Percentiles rank a stretch among this genome's conserved stretches.
Conservation (phyloP, 495 filamentous ascomycete species). For the Neurospora africana region DNA sequence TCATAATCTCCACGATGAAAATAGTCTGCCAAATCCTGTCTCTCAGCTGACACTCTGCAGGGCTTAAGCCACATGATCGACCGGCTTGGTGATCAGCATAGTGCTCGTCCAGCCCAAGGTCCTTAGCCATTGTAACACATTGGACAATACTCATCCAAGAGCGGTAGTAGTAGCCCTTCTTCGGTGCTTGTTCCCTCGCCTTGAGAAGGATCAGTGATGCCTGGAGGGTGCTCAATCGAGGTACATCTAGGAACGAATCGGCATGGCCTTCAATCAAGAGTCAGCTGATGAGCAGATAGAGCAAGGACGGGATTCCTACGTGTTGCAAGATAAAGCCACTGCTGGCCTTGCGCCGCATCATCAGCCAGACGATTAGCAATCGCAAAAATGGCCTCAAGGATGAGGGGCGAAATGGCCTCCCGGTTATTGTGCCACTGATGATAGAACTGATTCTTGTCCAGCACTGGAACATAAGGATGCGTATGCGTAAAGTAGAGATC, state of each 20-base stretch:
- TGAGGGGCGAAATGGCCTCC: constrained; percentile 76
- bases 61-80: constrained; percentile 53
- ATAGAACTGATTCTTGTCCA: constrained; percentile 77
- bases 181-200: constrained; percentile 81
- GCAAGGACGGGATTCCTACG: constrained; percentile 44
- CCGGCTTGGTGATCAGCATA: constrained; percentile 63
- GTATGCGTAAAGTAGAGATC: constrained; percentile 87
- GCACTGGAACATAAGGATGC: constrained; percentile 91
- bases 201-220: constrained; percentile 82
- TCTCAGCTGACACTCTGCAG: constrained; percentile 70
- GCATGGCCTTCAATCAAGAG: constrained; percentile 36
- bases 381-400: constrained; percentile 93
- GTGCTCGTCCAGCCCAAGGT: constrained; percentile 86
- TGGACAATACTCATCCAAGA: constrained; percentile 97
- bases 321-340: constrained; percentile 89
- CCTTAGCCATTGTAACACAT: constrained; percentile 84
- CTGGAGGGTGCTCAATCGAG: constrained; percentile 87
- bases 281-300: neutral
- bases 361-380: constrained; percentile 77
- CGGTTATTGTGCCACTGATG: constrained; percentile 86
- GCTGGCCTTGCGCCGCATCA: constrained; percentile 72
- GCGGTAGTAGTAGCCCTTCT: constrained; percentile 91
- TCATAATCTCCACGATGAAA: constrained; percentile 81
- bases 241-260: constrained; percentile 92
- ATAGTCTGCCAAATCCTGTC: constrained; percentile 87